Base-by-base conservation (phyloP, 1,284 basidiomycete species). In the Boletus sp. region DNA sequence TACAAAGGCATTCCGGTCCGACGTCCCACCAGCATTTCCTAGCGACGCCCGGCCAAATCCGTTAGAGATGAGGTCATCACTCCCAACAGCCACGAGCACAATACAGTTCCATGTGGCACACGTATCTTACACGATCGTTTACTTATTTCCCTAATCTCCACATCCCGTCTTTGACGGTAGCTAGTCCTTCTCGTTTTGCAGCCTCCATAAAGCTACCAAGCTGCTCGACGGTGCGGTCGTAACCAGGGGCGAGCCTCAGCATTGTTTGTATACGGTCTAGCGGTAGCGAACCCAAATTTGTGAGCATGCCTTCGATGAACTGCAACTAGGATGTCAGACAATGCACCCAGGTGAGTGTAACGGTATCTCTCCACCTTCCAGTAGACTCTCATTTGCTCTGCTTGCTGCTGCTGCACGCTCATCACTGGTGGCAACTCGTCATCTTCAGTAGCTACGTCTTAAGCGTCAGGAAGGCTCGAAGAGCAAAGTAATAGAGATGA, bases 301-400 rank as follows among this genome's bases (percentile, higher is more conserved):
- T 88, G 48, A 94, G 80, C 82, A 91, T 89, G 27, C 88, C 88
- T 66, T 88, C 82, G 52, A 90, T 83, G 65, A 84, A 89, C 84
- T 87, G 52, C n/a, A 37, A 39, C 13, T 23, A 2, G 37, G 25
- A 35, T 36, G 42, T 57, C 44, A 59, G 46, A 44, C 13, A 30
- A 35, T 25, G 26, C 14, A 32, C 5, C 4, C 12, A 32, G 4
- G 14, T 19, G 19, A 37, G 29, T 4, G 10, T 3, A 20, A 14
- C 2, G 13, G 2, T n/a, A 13, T 10, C n/a, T 27, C 59, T 72
- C 29, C 49, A 88, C 91, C 77, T 86, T 89, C 89, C 90, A 94
- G 62, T 83, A 89, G 2, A 91, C 76, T 51, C 74, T 78, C 86
- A 92, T 90, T 66, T 91, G 84, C 57, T 88, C 89, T 0, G 84